Conservation (phyloP, 768 basidiomycete species). For the Tricholoma hemisulphureum region DNA sequence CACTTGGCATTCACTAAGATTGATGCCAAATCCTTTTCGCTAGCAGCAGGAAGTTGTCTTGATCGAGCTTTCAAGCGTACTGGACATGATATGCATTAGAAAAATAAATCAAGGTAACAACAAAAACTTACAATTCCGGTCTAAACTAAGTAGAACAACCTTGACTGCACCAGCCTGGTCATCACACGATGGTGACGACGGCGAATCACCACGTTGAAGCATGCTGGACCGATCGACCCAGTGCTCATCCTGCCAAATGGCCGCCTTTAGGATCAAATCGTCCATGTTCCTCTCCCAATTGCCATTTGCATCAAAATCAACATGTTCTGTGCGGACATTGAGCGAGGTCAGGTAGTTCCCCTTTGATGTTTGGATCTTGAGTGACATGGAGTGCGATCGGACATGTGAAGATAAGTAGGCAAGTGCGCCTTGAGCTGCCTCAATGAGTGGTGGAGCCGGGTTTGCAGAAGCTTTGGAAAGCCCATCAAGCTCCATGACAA, state of each 20-base stretch:
- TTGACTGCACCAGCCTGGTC: constrained; percentile 54
- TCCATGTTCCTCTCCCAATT: constrained; percentile 80
- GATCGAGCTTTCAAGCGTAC: constrained; percentile 91
- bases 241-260: constrained; percentile 91
- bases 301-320: constrained; percentile 58
- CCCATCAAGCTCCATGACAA: constrained; percentile 97
- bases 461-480: constrained; percentile 51
- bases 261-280: constrained; percentile 89
- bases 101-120: constrained; percentile 4
- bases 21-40: constrained; percentile 79
- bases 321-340: constrained; percentile 77
- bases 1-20: constrained; percentile 44
- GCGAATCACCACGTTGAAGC: constrained; percentile 44
- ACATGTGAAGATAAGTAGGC: constrained; percentile 73
- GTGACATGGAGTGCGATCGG: constrained; percentile 66
- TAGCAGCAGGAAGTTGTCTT: constrained; percentile 79
- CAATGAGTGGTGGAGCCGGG: constrained; percentile 58
- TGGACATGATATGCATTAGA: constrained; percentile 28
- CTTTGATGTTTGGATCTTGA: constrained; percentile 93
- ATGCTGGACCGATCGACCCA: constrained; percentile 83
- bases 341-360: constrained; percentile 91
- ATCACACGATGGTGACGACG: constrained; percentile 35
- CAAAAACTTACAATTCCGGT: constrained; percentile 77
- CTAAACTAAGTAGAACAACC: constrained; percentile 86
- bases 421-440: constrained; percentile 72